Evolutionary conservation across 2,329 filamentous ascomycete species (phyloP).

Genomic region (Davidsoniella eucalypti): DNA sequence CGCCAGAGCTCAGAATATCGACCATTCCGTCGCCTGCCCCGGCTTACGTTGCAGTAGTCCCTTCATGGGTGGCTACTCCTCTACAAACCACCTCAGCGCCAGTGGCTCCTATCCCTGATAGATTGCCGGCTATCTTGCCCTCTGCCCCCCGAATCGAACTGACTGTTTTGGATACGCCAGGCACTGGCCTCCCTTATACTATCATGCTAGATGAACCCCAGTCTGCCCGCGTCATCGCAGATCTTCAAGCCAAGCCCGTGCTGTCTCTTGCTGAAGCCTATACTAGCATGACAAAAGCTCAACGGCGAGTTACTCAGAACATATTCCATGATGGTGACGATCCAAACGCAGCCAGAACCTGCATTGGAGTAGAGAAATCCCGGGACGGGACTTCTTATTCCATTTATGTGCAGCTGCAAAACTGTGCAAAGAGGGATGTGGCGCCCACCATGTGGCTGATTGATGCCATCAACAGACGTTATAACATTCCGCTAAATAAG

Average conservation of each 20-base stretch:
- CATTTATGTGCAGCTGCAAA: neutral
- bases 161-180: neutral
- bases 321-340: neutral
- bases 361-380: slow-evolving; percentile 1
- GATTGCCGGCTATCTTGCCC: neutral
- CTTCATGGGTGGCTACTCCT: neutral
- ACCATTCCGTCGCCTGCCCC: neutral
- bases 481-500: neutral
- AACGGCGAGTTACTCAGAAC: neutral
- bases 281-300: neutral
- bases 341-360: neutral
- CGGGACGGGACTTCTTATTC: neutral
- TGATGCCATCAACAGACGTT: slow-evolving; percentile 1
- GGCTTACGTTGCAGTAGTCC: too few relatives aligned
- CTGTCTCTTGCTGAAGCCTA: neutral
- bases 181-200: neutral
- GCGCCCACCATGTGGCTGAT: neutral
- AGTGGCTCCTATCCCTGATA: neutral
- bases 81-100: neutral
- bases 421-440: neutral
- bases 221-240: neutral
- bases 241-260: neutral
- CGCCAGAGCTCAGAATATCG: neutral
- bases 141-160: neutral
- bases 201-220: neutral